These are phyloP conservation scores for Gossypium stocksii DNA, from an alignment of 345 rosid species.

Conservation along the genomic window DNA sequence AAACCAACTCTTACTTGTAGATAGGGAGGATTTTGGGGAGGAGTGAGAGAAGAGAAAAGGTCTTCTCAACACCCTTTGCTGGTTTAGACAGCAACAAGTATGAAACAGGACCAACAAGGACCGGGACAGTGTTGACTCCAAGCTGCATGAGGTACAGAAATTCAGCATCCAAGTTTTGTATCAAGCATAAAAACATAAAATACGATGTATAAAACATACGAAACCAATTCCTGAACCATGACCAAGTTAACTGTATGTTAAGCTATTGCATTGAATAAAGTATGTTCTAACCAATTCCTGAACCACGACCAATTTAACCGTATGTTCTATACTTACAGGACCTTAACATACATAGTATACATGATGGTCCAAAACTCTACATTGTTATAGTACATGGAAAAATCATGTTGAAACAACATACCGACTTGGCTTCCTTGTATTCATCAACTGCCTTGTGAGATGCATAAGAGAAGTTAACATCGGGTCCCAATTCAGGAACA, in stretches of 20 bases:
- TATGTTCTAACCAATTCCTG: not conserved
- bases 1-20: slow-evolving; percentile 62
- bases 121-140: slow-evolving; percentile 85
- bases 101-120: slow-evolving; percentile 90
- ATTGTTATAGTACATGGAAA: not conserved
- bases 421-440: slow-evolving; percentile 95
- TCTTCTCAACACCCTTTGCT: slow-evolving; percentile 88
- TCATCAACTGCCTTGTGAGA: slow-evolving; percentile 94
- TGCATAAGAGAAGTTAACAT: slow-evolving; percentile 2
- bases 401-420: slow-evolving; percentile 25
- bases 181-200: not conserved
- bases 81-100: slow-evolving; percentile 92
- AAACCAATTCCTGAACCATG: not conserved
- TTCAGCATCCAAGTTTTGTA: slow-evolving; percentile 16
- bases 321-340: not conserved
- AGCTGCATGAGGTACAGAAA: slow-evolving; percentile 46
- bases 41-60: slow-evolving; percentile 78
- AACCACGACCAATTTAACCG: not conserved
- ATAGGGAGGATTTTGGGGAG: slow-evolving; percentile 78
- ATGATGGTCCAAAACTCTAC: not conserved
- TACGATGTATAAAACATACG: not conserved
- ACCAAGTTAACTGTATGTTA: not conserved
- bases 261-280: not conserved
- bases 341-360: not conserved
- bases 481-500: slow-evolving; percentile 5